Conservation (phyloP, 805 yeast species). For the Wickerhamiella nectarea region DNA sequence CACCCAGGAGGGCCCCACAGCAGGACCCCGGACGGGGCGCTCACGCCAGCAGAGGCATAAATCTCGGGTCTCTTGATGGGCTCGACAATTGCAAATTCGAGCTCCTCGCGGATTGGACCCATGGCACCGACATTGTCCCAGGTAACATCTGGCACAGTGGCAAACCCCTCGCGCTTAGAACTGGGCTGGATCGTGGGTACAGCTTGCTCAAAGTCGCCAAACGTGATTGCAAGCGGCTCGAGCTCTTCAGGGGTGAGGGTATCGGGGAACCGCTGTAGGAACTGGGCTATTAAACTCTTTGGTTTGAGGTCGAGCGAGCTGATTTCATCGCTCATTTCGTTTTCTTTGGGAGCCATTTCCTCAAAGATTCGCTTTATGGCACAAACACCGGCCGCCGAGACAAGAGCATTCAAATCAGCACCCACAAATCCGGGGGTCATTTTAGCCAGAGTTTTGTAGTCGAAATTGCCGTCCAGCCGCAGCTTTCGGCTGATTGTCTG, state of each 20-base stretch:
- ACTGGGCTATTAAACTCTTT: slow-evolving; percentile 25
- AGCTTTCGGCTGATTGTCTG: slow-evolving; percentile 56
- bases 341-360: slow-evolving; percentile 21
- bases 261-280: slow-evolving; percentile 59
- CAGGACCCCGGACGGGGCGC: slow-evolving; percentile 92
- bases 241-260: slow-evolving; percentile 68
- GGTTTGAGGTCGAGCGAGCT: not conserved
- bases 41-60: slow-evolving; percentile 79
- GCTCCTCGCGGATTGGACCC: slow-evolving; percentile 62
- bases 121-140: slow-evolving; percentile 95
- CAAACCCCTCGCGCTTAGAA: slow-evolving; percentile 95
- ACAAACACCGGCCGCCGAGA: slow-evolving; percentile 86
- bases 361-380: slow-evolving; percentile 87
- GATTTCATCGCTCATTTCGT: not conserved
- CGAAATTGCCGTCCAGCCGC: slow-evolving; percentile 53
- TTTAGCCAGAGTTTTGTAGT: slow-evolving; percentile 64
- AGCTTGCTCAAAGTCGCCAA: slow-evolving; percentile 70
- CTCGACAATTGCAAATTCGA: slow-evolving; percentile 95
- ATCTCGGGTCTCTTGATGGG: slow-evolving; percentile 89
- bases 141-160: slow-evolving; percentile 94
- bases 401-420: slow-evolving; percentile 88
- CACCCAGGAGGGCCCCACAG: slow-evolving; percentile 99
- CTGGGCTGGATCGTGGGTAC: slow-evolving; percentile 92
- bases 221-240: slow-evolving; percentile 58
- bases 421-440: slow-evolving; percentile 97